Percentiles rank a stretch among this genome's conserved stretches.
Conservation (phyloP, 495 filamentous ascomycete genomes). For the Aspergillus diversus region DNA sequence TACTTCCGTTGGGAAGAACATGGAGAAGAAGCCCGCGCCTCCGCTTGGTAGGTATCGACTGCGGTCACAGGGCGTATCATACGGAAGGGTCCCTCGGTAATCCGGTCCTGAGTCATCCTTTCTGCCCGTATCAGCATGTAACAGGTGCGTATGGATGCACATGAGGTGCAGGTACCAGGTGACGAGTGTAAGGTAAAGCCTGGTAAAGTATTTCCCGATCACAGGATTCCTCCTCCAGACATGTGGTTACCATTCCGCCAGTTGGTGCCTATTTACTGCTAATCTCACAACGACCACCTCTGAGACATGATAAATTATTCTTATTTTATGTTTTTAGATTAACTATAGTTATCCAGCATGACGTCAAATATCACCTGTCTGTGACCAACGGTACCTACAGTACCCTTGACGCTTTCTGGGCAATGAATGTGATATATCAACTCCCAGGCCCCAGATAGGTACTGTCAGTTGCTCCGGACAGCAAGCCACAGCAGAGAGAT, state of each 20-base stretch:
- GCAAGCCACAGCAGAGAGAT: too few relatives aligned
- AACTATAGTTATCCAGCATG: conserved; percentile 1
- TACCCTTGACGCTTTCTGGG: too few relatives aligned
- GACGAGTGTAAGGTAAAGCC: not conserved
- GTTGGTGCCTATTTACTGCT: not conserved
- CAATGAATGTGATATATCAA: too few relatives aligned
- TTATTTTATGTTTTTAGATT: not conserved
- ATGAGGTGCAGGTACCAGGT: conserved; percentile 1
- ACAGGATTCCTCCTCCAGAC: not conserved
- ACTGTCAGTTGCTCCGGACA: too few relatives aligned
- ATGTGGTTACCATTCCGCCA: not conserved
- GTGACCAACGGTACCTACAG: not conserved
- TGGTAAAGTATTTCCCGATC: conserved; percentile 1
- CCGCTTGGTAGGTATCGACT: not conserved
- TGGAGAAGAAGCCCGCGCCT: not conserved
- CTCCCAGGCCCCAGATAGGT: too few relatives aligned
- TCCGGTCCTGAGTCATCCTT: not conserved
- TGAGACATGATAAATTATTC: too few relatives aligned
- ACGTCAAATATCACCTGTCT: conserved; percentile 1
- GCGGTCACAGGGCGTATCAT: conserved; percentile 4
- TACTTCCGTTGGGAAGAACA: not conserved
- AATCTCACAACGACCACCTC: too few relatives aligned
- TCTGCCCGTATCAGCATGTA: not conserved
- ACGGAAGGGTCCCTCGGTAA: not conserved
- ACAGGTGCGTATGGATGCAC: not conserved